Percentiles rank a stretch among this genome's conserved stretches.
Conservation (phyloP, 306 rosid species). For the Bauhinia variegata region DNA sequence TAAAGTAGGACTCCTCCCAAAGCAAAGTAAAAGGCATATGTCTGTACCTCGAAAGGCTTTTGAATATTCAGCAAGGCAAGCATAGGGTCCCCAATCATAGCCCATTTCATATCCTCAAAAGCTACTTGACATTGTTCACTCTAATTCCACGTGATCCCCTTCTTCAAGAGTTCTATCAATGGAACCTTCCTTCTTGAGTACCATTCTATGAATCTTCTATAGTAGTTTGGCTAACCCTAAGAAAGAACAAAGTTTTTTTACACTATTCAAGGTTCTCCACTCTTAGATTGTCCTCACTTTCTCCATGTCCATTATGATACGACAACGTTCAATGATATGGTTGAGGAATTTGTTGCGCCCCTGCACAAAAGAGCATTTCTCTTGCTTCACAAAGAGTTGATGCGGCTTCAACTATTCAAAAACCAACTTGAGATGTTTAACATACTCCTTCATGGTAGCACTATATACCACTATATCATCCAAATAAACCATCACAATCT, state of each 20-base stretch:
- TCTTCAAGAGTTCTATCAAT: no score
- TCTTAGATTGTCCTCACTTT: not conserved
- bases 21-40: not conserved
- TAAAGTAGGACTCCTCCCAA: not conserved
- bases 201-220: not conserved
- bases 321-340: not conserved
- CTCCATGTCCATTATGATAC: not conserved
- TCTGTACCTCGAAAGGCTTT: no score
- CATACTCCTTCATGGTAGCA: not conserved
- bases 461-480: constrained; percentile 8
- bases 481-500: not conserved
- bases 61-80: no score
- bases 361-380: not conserved
- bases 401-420: not conserved
- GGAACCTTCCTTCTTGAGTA: no score
- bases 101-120: no score
- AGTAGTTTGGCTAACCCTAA: constrained; percentile 5
- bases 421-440: not conserved
- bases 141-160: no score
- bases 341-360: not conserved
- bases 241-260: not conserved
- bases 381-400: no score
- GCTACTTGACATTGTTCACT: no score
- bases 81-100: no score
- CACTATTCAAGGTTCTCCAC: not conserved